Percentiles rank a stretch among this genome's conserved stretches.
phyloP scores from a whole-genome alignment of 169 alveolate genomes.

The Eimeria praecox region DNA sequence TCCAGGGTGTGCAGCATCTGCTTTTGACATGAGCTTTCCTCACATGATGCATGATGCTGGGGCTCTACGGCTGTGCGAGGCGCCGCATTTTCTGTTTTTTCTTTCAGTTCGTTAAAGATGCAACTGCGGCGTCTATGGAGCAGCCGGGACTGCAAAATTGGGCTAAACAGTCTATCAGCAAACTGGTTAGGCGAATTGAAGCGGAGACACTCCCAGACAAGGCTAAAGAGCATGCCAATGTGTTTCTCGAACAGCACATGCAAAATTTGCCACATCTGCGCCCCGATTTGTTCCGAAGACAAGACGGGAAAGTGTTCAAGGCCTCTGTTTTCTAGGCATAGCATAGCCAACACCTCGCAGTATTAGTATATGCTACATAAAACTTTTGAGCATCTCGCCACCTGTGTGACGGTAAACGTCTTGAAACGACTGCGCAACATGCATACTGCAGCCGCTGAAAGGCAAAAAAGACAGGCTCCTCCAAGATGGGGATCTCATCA shows the following conservation, averaged over 20 bases:
- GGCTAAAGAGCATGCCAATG: constrained; percentile 38
- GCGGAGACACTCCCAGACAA: constrained; percentile 24
- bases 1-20: neutral
- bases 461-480: neutral
- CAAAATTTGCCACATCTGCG: neutral
- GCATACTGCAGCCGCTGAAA: neutral
- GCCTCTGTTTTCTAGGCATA: neutral
- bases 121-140: neutral
- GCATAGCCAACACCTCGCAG: neutral
- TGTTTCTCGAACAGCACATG: constrained; percentile 32
- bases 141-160: constrained; percentile 24
- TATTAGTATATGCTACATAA: neutral
- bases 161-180: constrained; percentile 37
- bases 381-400: neutral
- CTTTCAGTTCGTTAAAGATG: constrained; percentile 35
- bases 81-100: neutral
- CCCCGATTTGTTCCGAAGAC: constrained; percentile 6
- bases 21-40: neutral
- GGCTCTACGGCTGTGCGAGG: neutral
- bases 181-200: constrained; percentile 4
- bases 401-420: neutral
- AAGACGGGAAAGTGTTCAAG: constrained; percentile 9
- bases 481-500: neutral
- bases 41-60: neutral
- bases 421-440: neutral